Evolutionary conservation across 345 rosid species (phyloP).

Genomic region (Eutrema heterophyllum): DNA sequence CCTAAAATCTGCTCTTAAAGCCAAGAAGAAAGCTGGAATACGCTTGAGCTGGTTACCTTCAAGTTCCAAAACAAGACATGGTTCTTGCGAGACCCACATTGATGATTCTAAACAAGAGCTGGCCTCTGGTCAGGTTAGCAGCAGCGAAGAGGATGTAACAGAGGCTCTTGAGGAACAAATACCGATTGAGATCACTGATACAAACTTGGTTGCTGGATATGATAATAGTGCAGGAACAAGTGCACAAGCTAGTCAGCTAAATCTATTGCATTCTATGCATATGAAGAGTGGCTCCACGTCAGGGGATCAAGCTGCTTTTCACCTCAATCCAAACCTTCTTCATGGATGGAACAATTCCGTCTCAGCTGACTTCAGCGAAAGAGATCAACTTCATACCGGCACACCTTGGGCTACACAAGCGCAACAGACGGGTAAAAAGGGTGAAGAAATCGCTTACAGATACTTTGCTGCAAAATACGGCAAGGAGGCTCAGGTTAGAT

Average conservation of each 20-base stretch:
- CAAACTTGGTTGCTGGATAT: slow-evolving; percentile 39
- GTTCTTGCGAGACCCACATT: slow-evolving; percentile 32
- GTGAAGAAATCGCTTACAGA: slow-evolving; percentile 64
- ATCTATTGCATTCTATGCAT: slow-evolving; percentile 6
- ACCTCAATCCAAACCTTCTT: slow-evolving; percentile 23
- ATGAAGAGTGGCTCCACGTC: slow-evolving; percentile 8
- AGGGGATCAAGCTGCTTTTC: slow-evolving; percentile 23
- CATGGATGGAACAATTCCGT: slow-evolving; percentile 27
- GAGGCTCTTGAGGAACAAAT: slow-evolving; percentile 11
- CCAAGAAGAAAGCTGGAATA: slow-evolving; percentile 42
- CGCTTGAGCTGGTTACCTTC: slow-evolving; percentile 65
- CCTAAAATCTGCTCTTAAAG: slow-evolving; percentile 37
- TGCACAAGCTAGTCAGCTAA: slow-evolving; percentile 7
- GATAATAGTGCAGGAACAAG: slow-evolving; percentile 10
- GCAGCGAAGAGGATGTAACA: slow-evolving; percentile 26
- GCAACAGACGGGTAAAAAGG: slow-evolving; percentile 56
- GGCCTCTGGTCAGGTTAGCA: slow-evolving; percentile 18
- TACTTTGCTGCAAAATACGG: slow-evolving; percentile 42
- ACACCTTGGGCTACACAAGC: slow-evolving; percentile 44
- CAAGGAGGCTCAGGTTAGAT: slow-evolving; percentile 40
- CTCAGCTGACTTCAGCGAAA: slow-evolving; percentile 35
- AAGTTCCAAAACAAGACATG: slow-evolving; percentile 67
- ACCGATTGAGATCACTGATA: slow-evolving; percentile 29
- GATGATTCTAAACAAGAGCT: slow-evolving; percentile 38
- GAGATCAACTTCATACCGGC: slow-evolving; percentile 51